phyloP scores from a whole-genome alignment of 1,284 basidiomycete genomes.

The Xerocomus minutiporus region DNA sequence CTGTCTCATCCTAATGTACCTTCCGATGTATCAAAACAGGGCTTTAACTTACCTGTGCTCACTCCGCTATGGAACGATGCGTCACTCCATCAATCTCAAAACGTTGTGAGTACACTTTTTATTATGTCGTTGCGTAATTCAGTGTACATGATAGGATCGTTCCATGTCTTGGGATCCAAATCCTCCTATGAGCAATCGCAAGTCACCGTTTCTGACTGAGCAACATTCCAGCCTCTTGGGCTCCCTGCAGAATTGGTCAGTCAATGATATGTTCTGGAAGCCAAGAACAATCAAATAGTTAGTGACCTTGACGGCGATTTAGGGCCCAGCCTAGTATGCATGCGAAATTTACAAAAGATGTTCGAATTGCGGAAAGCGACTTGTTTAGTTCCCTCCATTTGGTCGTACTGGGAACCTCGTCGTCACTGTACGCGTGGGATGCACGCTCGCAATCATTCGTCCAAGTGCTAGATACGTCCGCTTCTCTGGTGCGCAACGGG shows the following conservation, averaged over 20 bases:
- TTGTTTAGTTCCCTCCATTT: constrained; percentile 49
- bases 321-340: constrained; percentile 43
- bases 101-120: constrained; percentile 13
- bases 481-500: constrained; percentile 47
- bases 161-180: constrained; percentile 60
- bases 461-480: constrained; percentile 32
- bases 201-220: constrained; percentile 61
- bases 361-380: constrained; percentile 44
- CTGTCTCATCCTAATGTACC: not conserved
- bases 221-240: constrained; percentile 49
- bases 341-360: constrained; percentile 34
- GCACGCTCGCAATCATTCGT: constrained; percentile 45
- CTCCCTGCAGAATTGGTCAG: constrained; percentile 55
- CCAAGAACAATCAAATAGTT: not conserved
- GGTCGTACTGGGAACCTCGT: constrained; percentile 61
- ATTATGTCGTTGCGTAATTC: not conserved
- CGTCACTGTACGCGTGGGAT: constrained; percentile 61
- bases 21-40: not conserved
- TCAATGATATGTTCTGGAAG: constrained; percentile 1
- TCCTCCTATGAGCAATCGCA: constrained; percentile 35
- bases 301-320: constrained; percentile 11
- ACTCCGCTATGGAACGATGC: constrained; percentile 27
- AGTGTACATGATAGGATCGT: constrained; percentile 34
- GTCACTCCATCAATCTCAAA: constrained; percentile 7
- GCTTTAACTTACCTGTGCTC: not conserved